A percentile compares a stretch with the other conserved stretches of the same genome.
phyloP scores from a whole-genome alignment of 257 asterid genomes.

The Paraleonurus japonicus region DNA sequence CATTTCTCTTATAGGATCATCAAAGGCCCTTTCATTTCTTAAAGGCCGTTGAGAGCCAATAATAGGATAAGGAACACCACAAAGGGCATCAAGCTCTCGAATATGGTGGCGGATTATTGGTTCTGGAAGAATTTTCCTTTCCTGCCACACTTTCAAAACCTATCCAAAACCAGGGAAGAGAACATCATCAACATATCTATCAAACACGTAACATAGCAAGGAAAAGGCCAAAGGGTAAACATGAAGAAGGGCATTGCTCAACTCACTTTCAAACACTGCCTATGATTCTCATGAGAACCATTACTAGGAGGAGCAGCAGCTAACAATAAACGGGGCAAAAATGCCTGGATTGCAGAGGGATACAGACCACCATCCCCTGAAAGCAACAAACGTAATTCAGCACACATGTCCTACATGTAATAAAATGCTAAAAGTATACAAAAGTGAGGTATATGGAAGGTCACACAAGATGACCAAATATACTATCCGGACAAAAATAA shows the following conservation, averaged over 20 bases:
- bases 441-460: slow-evolving; percentile 10
- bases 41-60: slow-evolving; percentile 56
- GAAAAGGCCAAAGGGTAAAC: slow-evolving; percentile 15
- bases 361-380: slow-evolving; percentile 79
- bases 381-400: slow-evolving; percentile 27
- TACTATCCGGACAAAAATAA: slow-evolving; percentile 18
- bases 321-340: slow-evolving; percentile 69
- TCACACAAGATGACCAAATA: slow-evolving; percentile 12
- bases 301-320: slow-evolving; percentile 93
- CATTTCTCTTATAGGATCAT: slow-evolving; percentile 89
- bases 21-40: slow-evolving; percentile 81
- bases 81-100: slow-evolving; percentile 73
- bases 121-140: slow-evolving; percentile 81
- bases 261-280: slow-evolving; percentile 89
- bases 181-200: slow-evolving; percentile 9
- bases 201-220: background rate
- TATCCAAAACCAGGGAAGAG: slow-evolving; percentile 31
- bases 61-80: slow-evolving; percentile 57
- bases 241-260: slow-evolving; percentile 1
- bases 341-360: slow-evolving; percentile 75
- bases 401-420: background rate
- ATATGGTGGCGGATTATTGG: slow-evolving; percentile 73
- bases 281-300: slow-evolving; percentile 72
- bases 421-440: background rate
- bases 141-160: slow-evolving; percentile 97